These are phyloP conservation scores for Gossypium davidsonii DNA, from an alignment of 441 rosid species.

Conservation along the genomic window DNA sequence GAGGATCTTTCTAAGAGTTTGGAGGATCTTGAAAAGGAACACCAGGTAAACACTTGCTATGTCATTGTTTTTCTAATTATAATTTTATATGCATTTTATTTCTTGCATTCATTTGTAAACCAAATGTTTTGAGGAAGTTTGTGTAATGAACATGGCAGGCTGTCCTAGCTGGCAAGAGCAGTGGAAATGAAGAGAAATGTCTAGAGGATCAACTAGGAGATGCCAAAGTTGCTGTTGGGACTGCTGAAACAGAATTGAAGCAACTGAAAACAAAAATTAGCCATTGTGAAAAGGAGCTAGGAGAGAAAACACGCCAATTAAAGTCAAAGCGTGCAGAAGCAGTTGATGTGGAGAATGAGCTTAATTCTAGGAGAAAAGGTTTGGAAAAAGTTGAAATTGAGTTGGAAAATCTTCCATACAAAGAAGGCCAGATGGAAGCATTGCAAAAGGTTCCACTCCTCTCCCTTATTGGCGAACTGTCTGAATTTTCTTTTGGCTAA, in stretches of 20 bases:
- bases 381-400: slow-evolving; percentile 49
- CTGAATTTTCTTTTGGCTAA: slow-evolving; percentile 14
- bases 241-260: slow-evolving; percentile 77
- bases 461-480: slow-evolving; percentile 5
- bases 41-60: slow-evolving; percentile 50
- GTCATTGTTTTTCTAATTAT: background rate
- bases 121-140: slow-evolving; percentile 15
- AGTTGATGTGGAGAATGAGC: slow-evolving; percentile 65
- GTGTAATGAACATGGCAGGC: slow-evolving; percentile 48
- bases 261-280: slow-evolving; percentile 80
- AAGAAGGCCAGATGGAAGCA: slow-evolving; percentile 83
- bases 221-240: slow-evolving; percentile 87
- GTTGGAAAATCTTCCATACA: slow-evolving; percentile 59
- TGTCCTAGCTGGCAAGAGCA: slow-evolving; percentile 90
- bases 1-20: slow-evolving; percentile 69
- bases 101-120: slow-evolving; percentile 12
- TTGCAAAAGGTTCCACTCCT: slow-evolving; percentile 60
- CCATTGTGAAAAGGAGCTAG: slow-evolving; percentile 79
- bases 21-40: slow-evolving; percentile 75
- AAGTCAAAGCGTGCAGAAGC: slow-evolving; percentile 80
- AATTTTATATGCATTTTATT: background rate
- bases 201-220: slow-evolving; percentile 93
- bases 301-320: slow-evolving; percentile 64
- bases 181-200: slow-evolving; percentile 91
- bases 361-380: slow-evolving; percentile 55